phyloP scores from a whole-genome alignment of 306 rosid genomes.

The Prosopis cineraria region DNA sequence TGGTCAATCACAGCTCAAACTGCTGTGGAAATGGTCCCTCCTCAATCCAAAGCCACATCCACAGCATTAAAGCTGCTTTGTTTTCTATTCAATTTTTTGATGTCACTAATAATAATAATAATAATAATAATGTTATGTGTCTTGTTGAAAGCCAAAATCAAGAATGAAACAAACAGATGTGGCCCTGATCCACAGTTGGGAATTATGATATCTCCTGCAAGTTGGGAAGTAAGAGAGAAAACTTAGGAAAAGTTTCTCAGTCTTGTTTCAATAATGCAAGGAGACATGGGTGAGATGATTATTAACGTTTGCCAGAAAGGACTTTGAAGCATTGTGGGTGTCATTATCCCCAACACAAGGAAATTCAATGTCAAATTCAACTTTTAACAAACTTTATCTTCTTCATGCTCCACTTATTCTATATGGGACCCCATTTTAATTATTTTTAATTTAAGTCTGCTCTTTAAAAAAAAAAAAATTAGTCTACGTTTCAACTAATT shows the following conservation, averaged over 20 bases:
- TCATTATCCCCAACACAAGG: neutral
- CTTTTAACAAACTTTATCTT: neutral
- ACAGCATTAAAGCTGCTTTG: neutral
- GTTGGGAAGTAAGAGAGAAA: slow-evolving; percentile 28
- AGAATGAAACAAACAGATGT: neutral
- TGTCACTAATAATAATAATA: too few relatives aligned
- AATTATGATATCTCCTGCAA: slow-evolving; percentile 20
- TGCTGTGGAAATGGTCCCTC: slow-evolving; percentile 9
- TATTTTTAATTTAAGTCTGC: too few relatives aligned
- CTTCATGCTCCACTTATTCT: neutral
- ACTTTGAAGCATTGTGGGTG: slow-evolving; percentile 1
- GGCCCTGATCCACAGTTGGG: neutral
- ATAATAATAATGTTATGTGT: neutral
- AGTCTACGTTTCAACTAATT: neutral
- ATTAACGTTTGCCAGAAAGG: neutral
- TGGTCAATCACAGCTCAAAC: neutral
- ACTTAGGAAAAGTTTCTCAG: neutral
- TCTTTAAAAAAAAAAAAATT: neutral
- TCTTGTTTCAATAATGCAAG: neutral
- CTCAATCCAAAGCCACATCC: neutral
- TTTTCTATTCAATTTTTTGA: neutral
- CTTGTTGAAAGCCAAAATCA: neutral
- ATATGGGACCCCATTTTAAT: neutral
- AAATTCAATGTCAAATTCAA: neutral
- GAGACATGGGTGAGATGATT: slow-evolving; percentile 20